phyloP scores from a whole-genome alignment of 2,329 filamentous ascomycete genomes.

The Pseudogymnoascus sp. region DNA sequence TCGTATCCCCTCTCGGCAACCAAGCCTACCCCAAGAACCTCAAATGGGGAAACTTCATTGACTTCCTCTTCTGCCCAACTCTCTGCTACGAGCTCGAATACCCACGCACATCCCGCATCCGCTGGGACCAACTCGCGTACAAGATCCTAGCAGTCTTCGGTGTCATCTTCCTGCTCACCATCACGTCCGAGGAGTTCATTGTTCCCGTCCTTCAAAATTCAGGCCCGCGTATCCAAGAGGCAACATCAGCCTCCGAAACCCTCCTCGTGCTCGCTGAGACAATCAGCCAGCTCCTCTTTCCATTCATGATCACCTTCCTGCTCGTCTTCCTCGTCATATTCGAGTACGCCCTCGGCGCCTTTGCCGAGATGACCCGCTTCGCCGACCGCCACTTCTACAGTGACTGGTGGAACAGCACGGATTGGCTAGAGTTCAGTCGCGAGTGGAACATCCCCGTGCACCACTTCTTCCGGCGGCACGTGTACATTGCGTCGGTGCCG shows the following conservation, averaged over 20 bases:
- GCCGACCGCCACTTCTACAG: conserved; percentile 89
- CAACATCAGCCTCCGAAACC: conserved; percentile 47
- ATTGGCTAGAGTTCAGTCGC: conserved; percentile 91
- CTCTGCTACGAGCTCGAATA: conserved; percentile 98
- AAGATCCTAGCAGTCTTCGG: conserved; percentile 89
- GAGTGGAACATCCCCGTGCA: conserved; percentile 99
- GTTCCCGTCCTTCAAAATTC: conserved; percentile 78
- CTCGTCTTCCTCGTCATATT: conserved; percentile 98
- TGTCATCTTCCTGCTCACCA: conserved; percentile 87
- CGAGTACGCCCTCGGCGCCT: conserved; percentile 89
- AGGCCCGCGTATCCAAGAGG: conserved; percentile 39
- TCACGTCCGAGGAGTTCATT: conserved; percentile 92
- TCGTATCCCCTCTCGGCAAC: conserved; percentile 82
- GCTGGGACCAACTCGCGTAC: conserved; percentile 72
- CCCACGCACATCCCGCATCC: conserved; percentile 64
- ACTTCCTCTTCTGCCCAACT: conserved; percentile 87
- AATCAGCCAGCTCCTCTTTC: conserved; percentile 85
- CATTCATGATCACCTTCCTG: conserved; percentile 92
- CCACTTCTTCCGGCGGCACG: conserved; percentile 87
- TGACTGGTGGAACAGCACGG: conserved; percentile 68
- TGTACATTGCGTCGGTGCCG: conserved; percentile 74
- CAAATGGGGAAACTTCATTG: conserved; percentile 69
- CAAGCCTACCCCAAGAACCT: conserved; percentile 87
- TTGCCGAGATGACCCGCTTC: conserved; percentile 88
- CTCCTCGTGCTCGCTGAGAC: conserved; percentile 78